A percentile compares a stretch with the other conserved stretches of the same genome.
phyloP scores from a whole-genome alignment of 345 rosid species.

The Jatropha curcas region DNA sequence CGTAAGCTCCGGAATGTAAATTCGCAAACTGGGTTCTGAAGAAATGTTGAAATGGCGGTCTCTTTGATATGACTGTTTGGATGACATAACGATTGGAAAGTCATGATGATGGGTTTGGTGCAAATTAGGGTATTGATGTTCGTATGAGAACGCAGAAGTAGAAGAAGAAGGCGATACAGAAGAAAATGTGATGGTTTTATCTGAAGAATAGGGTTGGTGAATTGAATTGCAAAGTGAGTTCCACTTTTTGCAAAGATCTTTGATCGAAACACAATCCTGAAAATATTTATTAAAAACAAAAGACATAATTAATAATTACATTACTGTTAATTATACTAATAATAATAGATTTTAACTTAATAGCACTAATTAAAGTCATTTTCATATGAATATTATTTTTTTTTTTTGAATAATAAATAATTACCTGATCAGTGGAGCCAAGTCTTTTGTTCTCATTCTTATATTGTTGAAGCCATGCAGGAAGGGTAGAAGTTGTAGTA shows the following conservation, averaged over 20 bases:
- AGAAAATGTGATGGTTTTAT: constrained; percentile 54
- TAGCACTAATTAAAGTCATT: no score
- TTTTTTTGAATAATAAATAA: no score
- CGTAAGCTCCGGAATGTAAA: constrained; percentile 49
- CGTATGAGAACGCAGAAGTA: constrained; percentile 44
- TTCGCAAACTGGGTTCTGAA: constrained; percentile 41
- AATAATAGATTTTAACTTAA: no score
- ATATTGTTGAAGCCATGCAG: constrained; percentile 35
- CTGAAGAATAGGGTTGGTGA: constrained; percentile 43
- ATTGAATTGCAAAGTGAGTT: constrained; percentile 54
- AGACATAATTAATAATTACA: not conserved
- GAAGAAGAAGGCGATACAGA: constrained; percentile 64
- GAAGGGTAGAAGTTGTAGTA: constrained; percentile 28
- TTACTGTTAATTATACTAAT: no score
- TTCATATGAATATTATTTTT: no score
- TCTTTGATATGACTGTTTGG: no score
- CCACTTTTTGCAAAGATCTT: constrained; percentile 65
- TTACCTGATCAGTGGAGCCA: constrained; percentile 41
- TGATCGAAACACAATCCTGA: constrained; percentile 50
- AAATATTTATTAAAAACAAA: not conserved
- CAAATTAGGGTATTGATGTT: constrained; percentile 42
- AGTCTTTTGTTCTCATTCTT: constrained; percentile 34
- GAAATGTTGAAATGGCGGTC: constrained; percentile 29
- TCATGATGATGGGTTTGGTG: constrained; percentile 40
- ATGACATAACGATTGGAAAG: constrained; percentile 50